phyloP scores from a whole-genome alignment of 139 green algal species.

The Yamagishiella unicocca region DNA sequence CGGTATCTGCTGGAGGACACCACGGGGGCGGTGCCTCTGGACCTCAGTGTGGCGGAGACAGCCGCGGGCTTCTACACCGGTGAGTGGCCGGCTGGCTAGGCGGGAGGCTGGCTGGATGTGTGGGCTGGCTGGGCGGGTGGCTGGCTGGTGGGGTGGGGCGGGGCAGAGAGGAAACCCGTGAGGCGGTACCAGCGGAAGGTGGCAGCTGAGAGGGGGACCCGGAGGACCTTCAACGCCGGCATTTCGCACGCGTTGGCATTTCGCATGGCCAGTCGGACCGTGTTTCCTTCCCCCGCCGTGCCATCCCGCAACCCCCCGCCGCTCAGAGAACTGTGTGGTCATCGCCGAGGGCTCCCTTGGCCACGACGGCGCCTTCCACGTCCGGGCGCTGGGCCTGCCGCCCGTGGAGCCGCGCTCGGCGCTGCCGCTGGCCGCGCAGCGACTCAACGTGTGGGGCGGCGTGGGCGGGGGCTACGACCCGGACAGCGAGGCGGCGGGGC shows the following conservation, averaged over 20 bases:
- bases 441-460: constrained; percentile 90
- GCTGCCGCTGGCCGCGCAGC: constrained; percentile 71
- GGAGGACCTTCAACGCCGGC: too few relatives aligned
- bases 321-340: constrained; percentile 90
- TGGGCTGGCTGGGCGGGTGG: background rate
- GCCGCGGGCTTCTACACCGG: constrained; percentile 82
- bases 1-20: constrained; percentile 87
- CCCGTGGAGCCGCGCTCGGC: constrained; percentile 73
- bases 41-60: constrained; percentile 76
- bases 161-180: background rate
- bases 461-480: constrained; percentile 33
- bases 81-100: constrained; percentile 18
- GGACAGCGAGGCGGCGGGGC: constrained; percentile 46
- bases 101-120: background rate
- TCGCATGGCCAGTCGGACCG: too few relatives aligned
- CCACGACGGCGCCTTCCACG: constrained; percentile 79
- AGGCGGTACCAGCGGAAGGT: too few relatives aligned
- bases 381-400: constrained; percentile 79
- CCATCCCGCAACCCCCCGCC: too few relatives aligned
- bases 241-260: too few relatives aligned
- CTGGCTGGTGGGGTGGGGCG: background rate
- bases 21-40: constrained; percentile 79
- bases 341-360: constrained; percentile 85
- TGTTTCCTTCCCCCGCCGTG: too few relatives aligned
- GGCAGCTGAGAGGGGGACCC: too few relatives aligned